Evolutionary conservation across 768 basidiomycete genomes (phyloP).

Genomic region (Boletellus sp.): DNA sequence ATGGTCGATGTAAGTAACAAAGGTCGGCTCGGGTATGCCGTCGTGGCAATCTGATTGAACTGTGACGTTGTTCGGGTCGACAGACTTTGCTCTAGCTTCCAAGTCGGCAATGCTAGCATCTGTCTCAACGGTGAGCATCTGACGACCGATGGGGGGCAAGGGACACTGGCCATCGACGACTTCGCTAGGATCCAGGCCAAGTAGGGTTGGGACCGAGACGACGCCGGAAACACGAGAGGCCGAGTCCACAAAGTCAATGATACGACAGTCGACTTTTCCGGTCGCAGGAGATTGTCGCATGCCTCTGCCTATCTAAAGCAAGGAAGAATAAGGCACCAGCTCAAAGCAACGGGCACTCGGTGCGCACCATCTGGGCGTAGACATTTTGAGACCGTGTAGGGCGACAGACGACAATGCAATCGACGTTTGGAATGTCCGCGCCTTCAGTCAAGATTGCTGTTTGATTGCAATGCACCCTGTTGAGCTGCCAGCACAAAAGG

Average conservation of each 20-base stretch:
- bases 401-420: conserved; percentile 83
- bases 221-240: conserved; percentile 64
- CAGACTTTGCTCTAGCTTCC: conserved; percentile 37
- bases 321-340: not conserved
- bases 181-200: conserved; percentile 76
- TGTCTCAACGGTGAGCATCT: conserved; percentile 21
- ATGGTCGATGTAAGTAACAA: conserved; percentile 72
- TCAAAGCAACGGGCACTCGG: not conserved
- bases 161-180: conserved; percentile 51
- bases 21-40: conserved; percentile 51
- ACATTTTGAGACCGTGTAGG: conserved; percentile 88
- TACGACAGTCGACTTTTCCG: conserved; percentile 77
- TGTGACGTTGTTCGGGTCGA: conserved; percentile 2
- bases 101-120: conserved; percentile 52
- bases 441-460: conserved; percentile 87
- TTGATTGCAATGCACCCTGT: not conserved
- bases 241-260: conserved; percentile 90
- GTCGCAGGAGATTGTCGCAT: conserved; percentile 81
- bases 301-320: conserved; percentile 80
- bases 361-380: conserved; percentile 85
- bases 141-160: not conserved
- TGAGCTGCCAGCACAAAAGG: not conserved
- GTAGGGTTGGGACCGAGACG: conserved; percentile 75
- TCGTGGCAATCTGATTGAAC: conserved; percentile 21
- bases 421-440: conserved; percentile 91